Conservation (phyloP, 192 early-diverging fungal species). For the Dissophora ornata region DNA sequence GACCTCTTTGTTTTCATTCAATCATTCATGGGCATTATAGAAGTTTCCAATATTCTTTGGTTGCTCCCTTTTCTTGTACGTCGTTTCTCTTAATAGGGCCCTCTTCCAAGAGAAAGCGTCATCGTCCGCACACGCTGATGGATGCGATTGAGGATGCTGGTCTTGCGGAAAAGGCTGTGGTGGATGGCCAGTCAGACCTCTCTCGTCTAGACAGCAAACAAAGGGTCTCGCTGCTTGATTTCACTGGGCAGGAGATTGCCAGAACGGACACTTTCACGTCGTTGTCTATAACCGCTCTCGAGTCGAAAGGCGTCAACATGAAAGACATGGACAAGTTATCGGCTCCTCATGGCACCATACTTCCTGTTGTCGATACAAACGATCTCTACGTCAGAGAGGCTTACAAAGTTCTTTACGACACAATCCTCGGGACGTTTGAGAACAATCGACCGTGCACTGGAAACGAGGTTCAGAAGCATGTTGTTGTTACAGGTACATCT, state of each 20-base stretch:
- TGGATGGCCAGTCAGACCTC: slow-evolving; percentile 13
- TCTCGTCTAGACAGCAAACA: slow-evolving; percentile 12
- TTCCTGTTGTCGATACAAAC: slow-evolving; percentile 16
- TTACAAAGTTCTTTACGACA: slow-evolving; percentile 29
- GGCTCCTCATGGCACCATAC: background rate
- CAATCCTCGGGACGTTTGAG: background rate
- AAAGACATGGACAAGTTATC: slow-evolving; percentile 4
- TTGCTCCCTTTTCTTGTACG: background rate
- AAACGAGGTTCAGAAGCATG: background rate
- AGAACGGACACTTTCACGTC: background rate
- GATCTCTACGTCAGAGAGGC: slow-evolving; percentile 22
- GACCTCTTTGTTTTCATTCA: too few species aligned
- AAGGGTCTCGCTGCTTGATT: slow-evolving; percentile 8
- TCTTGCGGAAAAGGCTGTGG: slow-evolving; percentile 13
- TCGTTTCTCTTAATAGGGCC: background rate
- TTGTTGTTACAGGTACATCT: slow-evolving; percentile 29
- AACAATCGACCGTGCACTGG: background rate
- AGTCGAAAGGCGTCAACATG: background rate
- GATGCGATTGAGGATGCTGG: slow-evolving; percentile 1
- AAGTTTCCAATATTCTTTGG: too few species aligned
- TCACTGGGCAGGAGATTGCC: slow-evolving; percentile 6
- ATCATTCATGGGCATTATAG: too few species aligned
- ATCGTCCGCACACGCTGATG: background rate
- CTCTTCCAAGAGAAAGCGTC: background rate
- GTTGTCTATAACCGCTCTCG: background rate